Evolutionary conservation across 2,329 filamentous ascomycete species (phyloP).

Genomic region (Sclerotinia subarctica): DNA sequence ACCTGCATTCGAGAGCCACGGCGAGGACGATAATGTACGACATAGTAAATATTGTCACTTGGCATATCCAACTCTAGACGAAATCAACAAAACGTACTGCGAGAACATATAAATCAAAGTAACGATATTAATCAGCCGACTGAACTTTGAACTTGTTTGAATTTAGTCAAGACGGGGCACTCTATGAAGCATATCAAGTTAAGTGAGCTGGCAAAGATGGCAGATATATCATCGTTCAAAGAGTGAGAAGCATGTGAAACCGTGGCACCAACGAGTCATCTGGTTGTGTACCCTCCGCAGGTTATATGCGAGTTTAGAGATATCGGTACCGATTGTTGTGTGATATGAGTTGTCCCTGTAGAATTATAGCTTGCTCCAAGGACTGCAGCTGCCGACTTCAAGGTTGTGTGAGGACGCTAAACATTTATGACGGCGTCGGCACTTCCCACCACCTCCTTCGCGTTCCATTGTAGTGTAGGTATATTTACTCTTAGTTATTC

Average conservation of each 20-base stretch:
- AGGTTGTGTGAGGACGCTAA: not conserved
- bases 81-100: not conserved
- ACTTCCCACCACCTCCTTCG: not conserved
- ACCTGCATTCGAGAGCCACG: not conserved
- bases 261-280: not conserved
- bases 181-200: not conserved
- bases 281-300: not conserved
- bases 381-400: not conserved
- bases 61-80: not conserved
- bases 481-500: not conserved
- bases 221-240: not conserved
- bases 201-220: not conserved
- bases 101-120: not conserved
- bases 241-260: not conserved
- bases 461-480: not conserved
- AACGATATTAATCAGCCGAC: not conserved
- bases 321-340: slow-evolving; percentile 3
- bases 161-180: no score
- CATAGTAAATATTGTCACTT: slow-evolving; percentile 6
- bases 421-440: not conserved
- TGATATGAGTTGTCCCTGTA: not conserved
- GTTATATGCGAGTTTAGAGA: slow-evolving; percentile 7
- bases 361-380: not conserved
- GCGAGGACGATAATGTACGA: not conserved
- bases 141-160: not conserved